phyloP scores from a whole-genome alignment of 148 eudicot genomes.

The Selenicereus undatus region DNA sequence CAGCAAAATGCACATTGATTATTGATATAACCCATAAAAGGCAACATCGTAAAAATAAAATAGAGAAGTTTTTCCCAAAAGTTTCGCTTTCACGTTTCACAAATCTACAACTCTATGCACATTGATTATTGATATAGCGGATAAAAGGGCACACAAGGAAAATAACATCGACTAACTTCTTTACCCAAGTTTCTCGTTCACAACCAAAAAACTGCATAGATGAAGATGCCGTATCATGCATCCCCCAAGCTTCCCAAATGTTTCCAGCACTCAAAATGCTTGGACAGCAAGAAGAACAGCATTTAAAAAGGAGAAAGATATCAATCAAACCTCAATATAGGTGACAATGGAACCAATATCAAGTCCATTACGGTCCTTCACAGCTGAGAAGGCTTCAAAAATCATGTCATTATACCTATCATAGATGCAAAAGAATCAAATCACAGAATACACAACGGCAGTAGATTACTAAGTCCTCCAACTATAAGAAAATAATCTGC shows the following conservation, averaged over 20 bases:
- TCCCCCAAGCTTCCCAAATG: not conserved
- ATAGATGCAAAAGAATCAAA: conserved; percentile 17
- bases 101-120: not conserved
- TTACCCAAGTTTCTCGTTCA: not conserved
- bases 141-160: not conserved
- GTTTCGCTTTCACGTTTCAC: no score
- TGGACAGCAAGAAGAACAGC: not conserved
- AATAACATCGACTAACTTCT: not conserved
- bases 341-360: conserved; percentile 49
- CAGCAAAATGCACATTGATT: no score
- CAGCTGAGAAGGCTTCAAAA: conserved; percentile 63
- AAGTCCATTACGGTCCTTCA: conserved; percentile 54
- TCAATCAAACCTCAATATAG: conserved; percentile 61
- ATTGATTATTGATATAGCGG: not conserved
- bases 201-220: not conserved
- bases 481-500: not conserved
- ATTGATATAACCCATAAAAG: no score
- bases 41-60: no score
- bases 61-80: no score
- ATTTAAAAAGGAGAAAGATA: not conserved
- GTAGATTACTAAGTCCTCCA: not conserved
- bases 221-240: not conserved
- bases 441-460: not conserved
- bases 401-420: conserved; percentile 64
- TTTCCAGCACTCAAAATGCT: no score